These are phyloP conservation scores for Excoecaria agallocha DNA, from an alignment of 345 rosid genomes.

Conservation along the genomic window DNA sequence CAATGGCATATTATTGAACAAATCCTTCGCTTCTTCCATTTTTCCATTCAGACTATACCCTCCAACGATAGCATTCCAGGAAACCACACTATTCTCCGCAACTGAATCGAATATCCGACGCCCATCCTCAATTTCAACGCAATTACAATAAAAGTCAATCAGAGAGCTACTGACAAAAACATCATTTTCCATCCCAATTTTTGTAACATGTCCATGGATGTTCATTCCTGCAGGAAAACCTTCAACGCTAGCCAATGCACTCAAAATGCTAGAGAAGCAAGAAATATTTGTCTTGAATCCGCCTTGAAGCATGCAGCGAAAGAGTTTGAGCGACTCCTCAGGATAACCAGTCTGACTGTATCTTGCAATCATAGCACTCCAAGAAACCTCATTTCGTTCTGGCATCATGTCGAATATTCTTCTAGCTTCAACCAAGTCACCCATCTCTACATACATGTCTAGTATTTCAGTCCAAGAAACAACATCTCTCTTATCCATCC, in stretches of 20 bases:
- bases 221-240: slow-evolving; percentile 39
- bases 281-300: slow-evolving; percentile 38
- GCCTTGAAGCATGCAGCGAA: slow-evolving; percentile 36
- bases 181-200: slow-evolving; percentile 38
- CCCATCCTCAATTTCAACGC: slow-evolving; percentile 41
- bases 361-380: slow-evolving; percentile 62
- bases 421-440: slow-evolving; percentile 44
- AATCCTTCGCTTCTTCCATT: slow-evolving; percentile 45
- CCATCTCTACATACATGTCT: slow-evolving; percentile 45
- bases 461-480: slow-evolving; percentile 61
- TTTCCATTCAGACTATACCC: slow-evolving; percentile 50
- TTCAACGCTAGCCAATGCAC: slow-evolving; percentile 41
- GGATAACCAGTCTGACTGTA: slow-evolving; percentile 49
- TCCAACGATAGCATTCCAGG: slow-evolving; percentile 51
- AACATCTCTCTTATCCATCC: slow-evolving; percentile 47
- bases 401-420: slow-evolving; percentile 55
- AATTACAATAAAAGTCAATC: slow-evolving; percentile 53
- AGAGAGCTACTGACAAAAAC: slow-evolving; percentile 40
- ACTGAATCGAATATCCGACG: slow-evolving; percentile 39
- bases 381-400: slow-evolving; percentile 54
- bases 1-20: slow-evolving; percentile 43
- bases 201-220: slow-evolving; percentile 44
- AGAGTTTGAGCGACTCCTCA: slow-evolving; percentile 46
- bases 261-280: slow-evolving; percentile 43
- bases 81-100: slow-evolving; percentile 38